Percentiles rank a stretch among this genome's conserved stretches.
Evolutionary conservation across 768 basidiomycete species (phyloP).

Genomic region (Lactifluus subvellereus): DNA sequence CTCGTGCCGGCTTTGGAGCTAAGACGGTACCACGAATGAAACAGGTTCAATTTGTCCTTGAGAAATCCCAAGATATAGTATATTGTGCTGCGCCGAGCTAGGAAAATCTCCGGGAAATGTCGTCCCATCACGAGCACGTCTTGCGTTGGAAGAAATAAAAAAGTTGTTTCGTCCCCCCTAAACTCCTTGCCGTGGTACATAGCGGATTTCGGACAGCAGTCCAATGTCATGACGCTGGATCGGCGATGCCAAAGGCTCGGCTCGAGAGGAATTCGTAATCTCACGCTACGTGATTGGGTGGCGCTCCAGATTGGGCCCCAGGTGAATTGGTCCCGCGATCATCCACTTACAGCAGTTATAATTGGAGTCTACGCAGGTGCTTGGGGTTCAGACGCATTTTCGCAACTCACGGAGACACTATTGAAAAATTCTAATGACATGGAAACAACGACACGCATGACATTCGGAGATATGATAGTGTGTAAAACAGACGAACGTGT

Average conservation of each 20-base stretch:
- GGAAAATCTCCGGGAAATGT: neutral
- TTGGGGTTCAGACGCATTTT: neutral
- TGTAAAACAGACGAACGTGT: conserved; percentile 5
- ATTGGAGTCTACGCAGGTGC: neutral
- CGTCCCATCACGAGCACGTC: neutral
- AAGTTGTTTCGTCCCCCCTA: too few relatives aligned
- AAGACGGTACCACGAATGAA: too few relatives aligned
- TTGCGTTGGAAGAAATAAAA: neutral
- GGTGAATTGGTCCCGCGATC: neutral
- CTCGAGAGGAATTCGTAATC: neutral
- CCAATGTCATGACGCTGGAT: too few relatives aligned
- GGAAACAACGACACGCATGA: neutral
- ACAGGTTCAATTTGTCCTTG: neutral
- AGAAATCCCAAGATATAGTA: neutral
- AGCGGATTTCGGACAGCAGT: neutral
- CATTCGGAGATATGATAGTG: neutral
- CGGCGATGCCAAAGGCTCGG: neutral
- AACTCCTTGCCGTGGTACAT: neutral
- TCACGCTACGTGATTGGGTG: neutral
- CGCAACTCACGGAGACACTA: neutral
- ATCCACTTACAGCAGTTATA: neutral
- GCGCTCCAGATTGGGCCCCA: neutral
- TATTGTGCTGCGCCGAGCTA: too few relatives aligned
- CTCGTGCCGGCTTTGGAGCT: too few relatives aligned
- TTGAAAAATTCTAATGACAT: neutral